Evolutionary conservation across 306 rosid genomes (phyloP), one percentile per base, ranked within the genome.

Genomic region (Boehmeria nivea): DNA sequence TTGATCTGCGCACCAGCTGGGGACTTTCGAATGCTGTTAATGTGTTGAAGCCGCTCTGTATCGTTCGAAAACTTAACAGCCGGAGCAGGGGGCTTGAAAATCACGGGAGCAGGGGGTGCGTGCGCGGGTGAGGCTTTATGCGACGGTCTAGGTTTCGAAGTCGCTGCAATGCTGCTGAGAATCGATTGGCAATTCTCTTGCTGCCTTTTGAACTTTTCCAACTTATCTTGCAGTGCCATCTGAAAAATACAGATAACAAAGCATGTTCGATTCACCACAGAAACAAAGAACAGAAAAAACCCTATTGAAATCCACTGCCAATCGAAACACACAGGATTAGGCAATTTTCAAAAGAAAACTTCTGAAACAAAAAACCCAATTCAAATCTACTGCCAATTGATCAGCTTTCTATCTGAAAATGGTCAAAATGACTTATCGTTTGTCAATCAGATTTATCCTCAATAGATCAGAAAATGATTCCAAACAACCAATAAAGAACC

Each of bases 1-100:
- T 83, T 91, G 74, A 91, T 87, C 74, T 91, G 99, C 60, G 96
- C 89, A 68, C 99, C 96, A 0, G 85, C 96, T 0, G 95, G 89
- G 34, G 81, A 69, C 45, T 83, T 91, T 37, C 95, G 79, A 1
- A 91, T 87, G 68, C 72, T 82, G 45, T 84, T 81, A 8, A 87
- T 87, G 22, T 87, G 93, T 57, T 91, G 99, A 59, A 91, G 96
- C 59, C 99, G 78, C 72, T 84, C 99, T 0, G 96, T 91, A 51
- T 91, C 99, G 51, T 76, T 91, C 0, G 99, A 91, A 64, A 87
- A 87, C 64, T 91, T 91, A 33, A 84, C 76, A 47, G 80, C 77
- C 39, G 87, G 84, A 21, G 70, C 57, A 0, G 78, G 75, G 61
- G 80, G 69, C 66, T 65, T 84, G 48, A 72, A 52, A 16, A 37